A percentile compares a stretch with the other conserved stretches of the same genome.
These are phyloP conservation scores for Pistacia atlantica DNA, from an alignment of 345 rosid genomes.

Conservation along the genomic window DNA sequence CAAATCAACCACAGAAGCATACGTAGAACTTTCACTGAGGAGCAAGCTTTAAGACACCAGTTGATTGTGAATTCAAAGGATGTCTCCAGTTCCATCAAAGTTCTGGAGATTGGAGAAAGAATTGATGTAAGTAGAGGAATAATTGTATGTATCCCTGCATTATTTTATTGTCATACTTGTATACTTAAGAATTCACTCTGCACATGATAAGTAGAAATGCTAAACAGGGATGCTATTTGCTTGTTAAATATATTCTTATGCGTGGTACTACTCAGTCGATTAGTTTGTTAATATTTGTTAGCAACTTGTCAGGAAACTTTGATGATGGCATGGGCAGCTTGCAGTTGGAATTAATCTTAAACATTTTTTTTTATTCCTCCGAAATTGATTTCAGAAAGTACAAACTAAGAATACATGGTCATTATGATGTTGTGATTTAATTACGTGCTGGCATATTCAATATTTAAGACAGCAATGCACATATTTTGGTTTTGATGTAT, in stretches of 20 bases:
- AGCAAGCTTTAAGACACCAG: conserved; percentile 48
- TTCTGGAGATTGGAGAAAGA: conserved; percentile 52
- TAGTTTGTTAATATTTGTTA: not conserved
- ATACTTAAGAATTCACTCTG: not conserved
- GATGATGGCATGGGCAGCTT: not conserved
- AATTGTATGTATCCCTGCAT: not conserved
- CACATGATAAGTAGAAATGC: not conserved
- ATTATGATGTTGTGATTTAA: not conserved
- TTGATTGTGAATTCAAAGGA: conserved; percentile 50
- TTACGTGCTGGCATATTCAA: not conserved
- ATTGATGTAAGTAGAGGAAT: conserved; percentile 45
- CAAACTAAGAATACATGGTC: not conserved
- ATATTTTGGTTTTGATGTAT: not conserved
- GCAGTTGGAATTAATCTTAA: not conserved
- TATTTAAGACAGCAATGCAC: not conserved
- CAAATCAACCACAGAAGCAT: conserved; percentile 54
- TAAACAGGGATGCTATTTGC: not conserved
- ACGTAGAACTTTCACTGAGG: conserved; percentile 37
- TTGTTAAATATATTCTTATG: not conserved
- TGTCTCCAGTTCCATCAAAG: conserved; percentile 50
- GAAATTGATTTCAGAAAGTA: not conserved
- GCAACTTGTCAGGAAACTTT: not conserved
- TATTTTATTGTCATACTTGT: not conserved
- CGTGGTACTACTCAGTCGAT: not conserved
- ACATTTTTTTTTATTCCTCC: not conserved